Evolutionary conservation across 352 stramenopile genomes (phyloP).

Genomic region (Blastocystis sp.): DNA sequence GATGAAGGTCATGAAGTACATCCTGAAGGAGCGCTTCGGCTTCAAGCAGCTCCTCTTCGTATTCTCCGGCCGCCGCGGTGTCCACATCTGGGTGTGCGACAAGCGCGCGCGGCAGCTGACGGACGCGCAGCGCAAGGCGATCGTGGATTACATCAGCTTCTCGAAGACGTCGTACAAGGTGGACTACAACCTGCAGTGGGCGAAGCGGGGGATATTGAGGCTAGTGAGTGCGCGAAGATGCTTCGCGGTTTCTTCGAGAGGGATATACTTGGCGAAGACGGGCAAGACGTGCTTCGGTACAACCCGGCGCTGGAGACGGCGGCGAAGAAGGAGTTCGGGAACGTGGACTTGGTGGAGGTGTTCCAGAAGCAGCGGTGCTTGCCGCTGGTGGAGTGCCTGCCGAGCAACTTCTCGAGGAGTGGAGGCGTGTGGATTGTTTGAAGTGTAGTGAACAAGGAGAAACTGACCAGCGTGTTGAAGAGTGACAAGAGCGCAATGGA

Average conservation of each 20-base stretch:
- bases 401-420: background rate
- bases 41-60: constrained; percentile 96
- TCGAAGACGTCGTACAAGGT: background rate
- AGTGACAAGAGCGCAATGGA: background rate
- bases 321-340: background rate
- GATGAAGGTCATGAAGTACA: constrained; percentile 84
- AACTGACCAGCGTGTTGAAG: background rate
- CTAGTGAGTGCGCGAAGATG: background rate
- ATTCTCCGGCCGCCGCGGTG: constrained; percentile 94
- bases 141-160: constrained; percentile 47
- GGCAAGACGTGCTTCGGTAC: constrained; percentile 34
- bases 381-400: constrained; percentile 21
- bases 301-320: background rate
- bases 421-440: background rate
- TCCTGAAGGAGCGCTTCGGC: constrained; percentile 86
- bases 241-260: constrained; percentile 30
- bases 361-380: constrained; percentile 25
- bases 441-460: background rate
- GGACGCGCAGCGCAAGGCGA: constrained; percentile 33
- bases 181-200: constrained; percentile 5
- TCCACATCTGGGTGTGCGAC: constrained; percentile 98
- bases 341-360: background rate
- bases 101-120: constrained; percentile 71
- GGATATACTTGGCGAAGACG: background rate
- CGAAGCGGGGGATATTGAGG: background rate